Evolutionary conservation across 495 filamentous ascomycete species (phyloP), one percentile per base, ranked within the genome.

Genomic region (Xylaria intraflava): DNA sequence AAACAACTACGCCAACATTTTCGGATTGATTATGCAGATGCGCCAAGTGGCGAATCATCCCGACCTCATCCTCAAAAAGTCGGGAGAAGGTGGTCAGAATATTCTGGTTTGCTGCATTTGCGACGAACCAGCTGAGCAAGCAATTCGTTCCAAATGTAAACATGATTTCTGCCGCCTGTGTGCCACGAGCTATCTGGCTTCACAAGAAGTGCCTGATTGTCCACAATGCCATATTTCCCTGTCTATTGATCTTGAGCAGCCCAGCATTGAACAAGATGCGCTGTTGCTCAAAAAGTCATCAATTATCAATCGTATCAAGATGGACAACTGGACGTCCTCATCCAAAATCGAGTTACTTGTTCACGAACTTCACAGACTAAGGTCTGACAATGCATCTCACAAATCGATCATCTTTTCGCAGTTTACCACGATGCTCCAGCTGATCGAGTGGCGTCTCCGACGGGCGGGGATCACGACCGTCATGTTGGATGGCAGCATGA

Each of bases 341-440:
- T 95, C 92, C 40, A 98, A 98, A 73, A 98, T 98, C 58, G 93
- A 98, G 74, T 85, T 91, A 63, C 79, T 97, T 11, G 83, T 97
- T 12, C 92, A 96, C 57, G 90, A 96, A 57, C 81, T 98, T 1
- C 90, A 91, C 73, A 83, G 86, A 64, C 76, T 96, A 48, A 79
- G 93, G 55, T 91, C 82, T 47, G 87, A 91, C 69, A 95, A 95
- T 59, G 85, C 89, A 41, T 94, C 90, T 0, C 84, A 87, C 60
- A 98, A 98, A 70, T 93, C 87, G 3, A 98, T 96, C 66, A 91
- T 98, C 53, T 97, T 98, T 69, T 94, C 88, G 2, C 87, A 96
- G 57, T 98, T 98, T 67, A 98, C 93, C 2, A 90, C 89, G 6
- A 96, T 98, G 93, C 82, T 98, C 43, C 88, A 96, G 69, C 83